These are phyloP conservation scores for Centaurea solstitialis DNA, from an alignment of 129 eudicot species.

Conservation along the genomic window DNA sequence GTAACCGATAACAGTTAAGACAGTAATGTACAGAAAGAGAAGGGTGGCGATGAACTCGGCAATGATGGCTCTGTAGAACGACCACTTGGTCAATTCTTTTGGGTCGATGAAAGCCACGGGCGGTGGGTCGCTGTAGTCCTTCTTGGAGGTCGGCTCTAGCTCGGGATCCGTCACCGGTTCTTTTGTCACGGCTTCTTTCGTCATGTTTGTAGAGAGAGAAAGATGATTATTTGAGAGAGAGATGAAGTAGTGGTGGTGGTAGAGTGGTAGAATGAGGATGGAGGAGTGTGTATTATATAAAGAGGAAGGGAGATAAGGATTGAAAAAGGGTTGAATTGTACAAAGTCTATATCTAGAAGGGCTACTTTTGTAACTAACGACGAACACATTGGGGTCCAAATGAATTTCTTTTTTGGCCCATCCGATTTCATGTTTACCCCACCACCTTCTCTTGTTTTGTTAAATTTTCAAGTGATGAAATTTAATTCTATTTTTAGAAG, in stretches of 20 bases:
- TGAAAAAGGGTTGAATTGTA: background rate
- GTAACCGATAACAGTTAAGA: conserved; percentile 60
- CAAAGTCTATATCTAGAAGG: background rate
- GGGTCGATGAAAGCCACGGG: conserved; percentile 51
- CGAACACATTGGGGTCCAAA: background rate
- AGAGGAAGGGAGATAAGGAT: conserved; percentile 1
- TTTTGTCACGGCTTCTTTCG: conserved; percentile 24
- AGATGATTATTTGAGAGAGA: background rate
- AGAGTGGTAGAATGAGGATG: background rate
- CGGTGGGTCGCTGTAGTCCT: conserved; percentile 72
- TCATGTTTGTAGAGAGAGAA: background rate
- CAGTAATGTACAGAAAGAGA: conserved; percentile 60
- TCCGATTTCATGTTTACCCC: conserved; percentile 2
- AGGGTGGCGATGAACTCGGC: conserved; percentile 71
- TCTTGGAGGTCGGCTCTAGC: conserved; percentile 42
- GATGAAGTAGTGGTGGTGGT: background rate
- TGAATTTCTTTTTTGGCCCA: background rate
- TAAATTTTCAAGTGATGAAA: background rate
- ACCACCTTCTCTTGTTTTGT: background rate
- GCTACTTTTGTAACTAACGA: background rate
- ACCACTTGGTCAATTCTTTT: conserved; percentile 57
- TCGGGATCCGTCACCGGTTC: conserved; percentile 26
- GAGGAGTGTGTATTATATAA: background rate
- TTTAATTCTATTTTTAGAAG: too few species aligned
- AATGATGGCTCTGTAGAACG: conserved; percentile 63